Evolutionary conservation across 768 basidiomycete species (phyloP).

Genomic region (Tricholoma sp.): DNA sequence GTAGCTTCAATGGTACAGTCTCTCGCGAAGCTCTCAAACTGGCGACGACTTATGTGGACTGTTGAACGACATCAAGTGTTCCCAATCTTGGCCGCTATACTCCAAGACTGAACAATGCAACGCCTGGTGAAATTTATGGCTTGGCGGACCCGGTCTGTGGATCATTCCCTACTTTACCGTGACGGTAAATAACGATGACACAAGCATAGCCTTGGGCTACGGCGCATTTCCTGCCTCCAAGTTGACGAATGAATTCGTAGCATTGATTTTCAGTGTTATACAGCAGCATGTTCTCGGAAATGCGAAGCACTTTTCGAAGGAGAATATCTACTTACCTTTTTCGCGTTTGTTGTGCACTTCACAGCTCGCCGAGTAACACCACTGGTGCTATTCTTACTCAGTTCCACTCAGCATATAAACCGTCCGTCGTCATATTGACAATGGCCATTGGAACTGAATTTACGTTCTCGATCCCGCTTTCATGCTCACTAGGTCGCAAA

Average conservation of each 20-base stretch:
- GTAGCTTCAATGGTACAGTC: no score
- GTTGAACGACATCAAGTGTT: slow-evolving; percentile 53
- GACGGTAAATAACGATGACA: slow-evolving; percentile 56
- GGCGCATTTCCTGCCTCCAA: slow-evolving; percentile 46
- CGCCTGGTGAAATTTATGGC: slow-evolving; percentile 52
- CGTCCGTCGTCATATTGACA: no score
- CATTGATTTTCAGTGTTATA: no score
- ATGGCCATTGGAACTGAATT: no score
- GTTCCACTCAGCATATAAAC: no score
- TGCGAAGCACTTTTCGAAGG: no score
- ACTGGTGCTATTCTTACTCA: no score
- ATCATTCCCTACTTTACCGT: slow-evolving; percentile 18
- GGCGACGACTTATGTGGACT: slow-evolving; percentile 34
- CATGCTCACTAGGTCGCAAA: not conserved
- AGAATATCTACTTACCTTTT: no score
- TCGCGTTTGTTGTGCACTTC: no score
- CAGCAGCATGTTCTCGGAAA: no score
- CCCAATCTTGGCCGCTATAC: slow-evolving; percentile 51
- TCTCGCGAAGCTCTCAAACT: no score
- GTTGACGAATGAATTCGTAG: slow-evolving; percentile 53
- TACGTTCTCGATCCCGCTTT: not conserved
- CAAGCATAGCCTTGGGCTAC: slow-evolving; percentile 47
- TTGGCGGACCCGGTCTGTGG: slow-evolving; percentile 39
- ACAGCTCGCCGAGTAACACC: no score
- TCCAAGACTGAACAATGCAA: slow-evolving; percentile 45